Evolutionary conservation across 306 rosid genomes (phyloP).

Genomic region (Quercus wislizeni): DNA sequence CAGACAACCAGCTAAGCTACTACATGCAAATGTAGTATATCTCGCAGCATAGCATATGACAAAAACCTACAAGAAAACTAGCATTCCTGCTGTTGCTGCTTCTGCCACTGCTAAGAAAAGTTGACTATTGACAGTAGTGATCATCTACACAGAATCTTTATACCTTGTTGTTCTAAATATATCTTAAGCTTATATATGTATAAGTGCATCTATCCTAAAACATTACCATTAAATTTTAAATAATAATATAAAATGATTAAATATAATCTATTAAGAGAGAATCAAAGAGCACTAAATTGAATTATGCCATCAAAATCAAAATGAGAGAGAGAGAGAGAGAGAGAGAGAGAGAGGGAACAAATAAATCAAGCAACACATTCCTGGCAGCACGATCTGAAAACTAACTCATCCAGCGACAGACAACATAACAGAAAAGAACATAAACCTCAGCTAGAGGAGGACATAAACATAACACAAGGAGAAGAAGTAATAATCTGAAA

Average conservation of each 20-base stretch:
- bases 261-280: background rate
- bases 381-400: background rate
- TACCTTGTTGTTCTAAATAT: background rate
- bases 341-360: background rate
- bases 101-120: background rate
- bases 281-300: background rate
- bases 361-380: no score
- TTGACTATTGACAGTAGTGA: background rate
- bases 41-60: background rate
- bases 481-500: constrained; percentile 1
- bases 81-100: background rate
- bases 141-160: background rate
- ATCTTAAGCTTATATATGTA: background rate
- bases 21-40: no score
- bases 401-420: background rate
- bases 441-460: background rate
- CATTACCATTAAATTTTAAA: background rate
- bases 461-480: background rate
- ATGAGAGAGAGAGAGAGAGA: background rate
- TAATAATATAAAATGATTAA: background rate
- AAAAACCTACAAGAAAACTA: background rate
- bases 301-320: background rate
- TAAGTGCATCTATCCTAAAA: background rate
- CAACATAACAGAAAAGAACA: background rate
- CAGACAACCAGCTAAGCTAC: no score